These are phyloP conservation scores for Dothistroma septosporum DNA, from an alignment of 2,329 filamentous ascomycete genomes.

Conservation along the genomic window DNA sequence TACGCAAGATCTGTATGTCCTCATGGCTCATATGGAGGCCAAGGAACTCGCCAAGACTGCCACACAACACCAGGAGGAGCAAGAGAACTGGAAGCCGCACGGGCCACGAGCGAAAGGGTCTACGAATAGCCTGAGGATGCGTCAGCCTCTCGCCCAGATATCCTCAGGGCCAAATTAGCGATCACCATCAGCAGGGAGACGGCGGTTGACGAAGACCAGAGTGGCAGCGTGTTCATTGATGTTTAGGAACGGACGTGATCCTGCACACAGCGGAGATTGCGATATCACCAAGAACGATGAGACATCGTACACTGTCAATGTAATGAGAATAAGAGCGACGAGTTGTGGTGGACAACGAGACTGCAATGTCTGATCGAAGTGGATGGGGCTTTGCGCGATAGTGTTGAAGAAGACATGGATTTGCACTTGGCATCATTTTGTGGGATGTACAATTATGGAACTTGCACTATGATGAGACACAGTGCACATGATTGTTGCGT, in stretches of 20 bases:
- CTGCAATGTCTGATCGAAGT: not conserved
- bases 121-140: not conserved
- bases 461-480: not conserved
- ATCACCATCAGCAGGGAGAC: not conserved
- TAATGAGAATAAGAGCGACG: not conserved
- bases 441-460: not conserved
- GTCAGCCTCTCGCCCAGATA: not conserved
- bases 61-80: not conserved
- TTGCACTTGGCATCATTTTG: not conserved
- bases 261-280: not conserved
- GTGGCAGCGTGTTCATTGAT: no score
- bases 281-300: not conserved
- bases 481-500: not conserved
- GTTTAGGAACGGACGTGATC: no score
- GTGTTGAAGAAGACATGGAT: not conserved
- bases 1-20: not conserved
- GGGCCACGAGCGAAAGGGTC: not conserved
- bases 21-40: not conserved
- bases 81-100: not conserved
- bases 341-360: not conserved
- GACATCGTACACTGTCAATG: not conserved
- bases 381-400: not conserved
- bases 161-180: not conserved
- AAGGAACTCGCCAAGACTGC: not conserved
- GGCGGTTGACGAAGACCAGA: no score